These are phyloP conservation scores for Fermentozyma sake DNA, from an alignment of 1,139 yeast genomes.

Conservation along the genomic window DNA sequence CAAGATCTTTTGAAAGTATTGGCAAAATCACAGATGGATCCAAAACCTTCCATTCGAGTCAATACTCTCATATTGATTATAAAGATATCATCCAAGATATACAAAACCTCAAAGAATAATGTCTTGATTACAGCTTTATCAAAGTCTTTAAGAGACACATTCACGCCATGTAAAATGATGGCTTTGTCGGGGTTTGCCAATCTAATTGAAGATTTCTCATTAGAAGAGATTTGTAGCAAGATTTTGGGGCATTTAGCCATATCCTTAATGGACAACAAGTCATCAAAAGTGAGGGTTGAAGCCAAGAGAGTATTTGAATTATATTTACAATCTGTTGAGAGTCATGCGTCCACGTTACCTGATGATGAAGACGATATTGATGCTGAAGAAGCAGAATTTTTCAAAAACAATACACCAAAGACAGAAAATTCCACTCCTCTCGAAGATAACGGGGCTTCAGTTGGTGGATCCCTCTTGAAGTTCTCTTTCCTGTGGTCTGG, in stretches of 20 bases:
- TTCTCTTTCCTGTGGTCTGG: conserved; percentile 35
- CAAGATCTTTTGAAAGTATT: conserved; percentile 76
- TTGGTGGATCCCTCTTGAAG: conserved; percentile 4
- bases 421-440: conserved; percentile 3
- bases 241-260: conserved; percentile 86
- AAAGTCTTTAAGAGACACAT: conserved; percentile 77
- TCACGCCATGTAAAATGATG: conserved; percentile 70
- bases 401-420: conserved; percentile 24
- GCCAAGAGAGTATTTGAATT: conserved; percentile 65
- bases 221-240: conserved; percentile 75
- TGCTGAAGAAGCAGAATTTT: conserved; percentile 25
- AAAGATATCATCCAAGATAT: conserved; percentile 62
- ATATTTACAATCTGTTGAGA: conserved; percentile 61
- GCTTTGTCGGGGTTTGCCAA: conserved; percentile 73
- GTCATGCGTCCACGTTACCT: conserved; percentile 56
- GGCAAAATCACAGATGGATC: conserved; percentile 87
- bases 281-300: conserved; percentile 60
- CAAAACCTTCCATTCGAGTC: conserved; percentile 77
- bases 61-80: conserved; percentile 78
- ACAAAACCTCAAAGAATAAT: conserved; percentile 54
- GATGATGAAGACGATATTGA: conserved; percentile 40
- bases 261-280: conserved; percentile 69
- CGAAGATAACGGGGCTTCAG: conserved; percentile 10
- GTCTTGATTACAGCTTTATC: conserved; percentile 86
- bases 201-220: conserved; percentile 61